Evolutionary conservation across 2,329 filamentous ascomycete genomes (phyloP).

Genomic region (Thelonectria blattea): DNA sequence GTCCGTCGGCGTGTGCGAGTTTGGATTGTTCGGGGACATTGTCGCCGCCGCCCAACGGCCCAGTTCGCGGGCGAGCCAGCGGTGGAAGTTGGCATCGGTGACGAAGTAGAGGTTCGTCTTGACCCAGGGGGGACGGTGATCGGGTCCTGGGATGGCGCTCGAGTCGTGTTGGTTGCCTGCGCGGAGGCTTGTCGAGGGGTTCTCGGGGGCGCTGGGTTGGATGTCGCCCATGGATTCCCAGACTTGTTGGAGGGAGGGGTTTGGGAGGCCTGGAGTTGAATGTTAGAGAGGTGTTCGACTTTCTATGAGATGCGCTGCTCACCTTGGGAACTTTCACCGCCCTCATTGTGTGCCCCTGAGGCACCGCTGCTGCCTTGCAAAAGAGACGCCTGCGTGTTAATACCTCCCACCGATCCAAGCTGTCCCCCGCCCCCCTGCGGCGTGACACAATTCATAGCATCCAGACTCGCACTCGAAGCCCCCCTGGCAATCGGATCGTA

Average conservation of each 20-base stretch:
- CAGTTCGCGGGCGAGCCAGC: constrained; percentile 35
- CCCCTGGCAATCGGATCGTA: constrained; percentile 14
- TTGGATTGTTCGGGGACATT: constrained; percentile 44
- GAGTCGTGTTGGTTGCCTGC: background rate
- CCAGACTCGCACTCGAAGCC: constrained; percentile 19
- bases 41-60: constrained; percentile 37
- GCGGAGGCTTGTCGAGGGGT: background rate
- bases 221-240: background rate
- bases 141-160: background rate
- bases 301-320: background rate
- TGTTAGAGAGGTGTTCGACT: background rate
- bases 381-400: background rate
- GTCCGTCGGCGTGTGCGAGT: constrained; percentile 43
- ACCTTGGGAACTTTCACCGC: background rate
- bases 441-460: constrained; percentile 13
- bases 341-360: too few species aligned
- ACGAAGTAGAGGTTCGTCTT: constrained; percentile 29
- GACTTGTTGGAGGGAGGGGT: background rate
- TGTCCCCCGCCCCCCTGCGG: background rate
- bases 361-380: background rate
- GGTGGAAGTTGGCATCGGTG: constrained; percentile 38
- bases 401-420: background rate
- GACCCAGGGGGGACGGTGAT: constrained; percentile 25
- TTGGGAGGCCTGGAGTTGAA: background rate
- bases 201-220: background rate